These are phyloP conservation scores for Crithidia brevicula DNA, from an alignment of 208 protist species.

Conservation along the genomic window DNA sequence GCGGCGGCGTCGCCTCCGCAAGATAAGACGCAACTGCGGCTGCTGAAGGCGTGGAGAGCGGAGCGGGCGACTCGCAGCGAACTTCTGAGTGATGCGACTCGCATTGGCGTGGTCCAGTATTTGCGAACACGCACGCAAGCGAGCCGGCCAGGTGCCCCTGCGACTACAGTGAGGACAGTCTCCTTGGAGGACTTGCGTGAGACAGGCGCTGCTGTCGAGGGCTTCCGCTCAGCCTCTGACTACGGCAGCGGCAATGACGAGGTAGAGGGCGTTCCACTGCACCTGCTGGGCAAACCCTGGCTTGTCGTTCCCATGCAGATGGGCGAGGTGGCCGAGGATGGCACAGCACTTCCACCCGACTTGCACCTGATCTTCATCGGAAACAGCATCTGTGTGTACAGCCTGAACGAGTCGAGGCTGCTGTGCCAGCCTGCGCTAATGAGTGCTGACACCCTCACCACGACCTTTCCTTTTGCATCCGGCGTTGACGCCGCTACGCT, in stretches of 20 bases:
- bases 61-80: slow-evolving; percentile 18
- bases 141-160: background rate
- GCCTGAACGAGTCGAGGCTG: slow-evolving; percentile 23
- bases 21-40: background rate
- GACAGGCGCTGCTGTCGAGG: too few species aligned
- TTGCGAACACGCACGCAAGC: slow-evolving; percentile 4
- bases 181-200: background rate
- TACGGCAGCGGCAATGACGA: too few species aligned
- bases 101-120: slow-evolving; percentile 23
- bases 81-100: slow-evolving; percentile 1
- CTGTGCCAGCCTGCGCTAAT: slow-evolving; percentile 43
- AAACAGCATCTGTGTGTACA: slow-evolving; percentile 28
- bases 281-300: slow-evolving; percentile 29
- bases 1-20: background rate
- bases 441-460: slow-evolving; percentile 17
- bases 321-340: background rate
- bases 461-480: slow-evolving; percentile 49
- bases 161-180: background rate
- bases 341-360: background rate
- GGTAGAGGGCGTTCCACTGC: background rate
- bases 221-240: too few species aligned
- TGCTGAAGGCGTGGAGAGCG: slow-evolving; percentile 12
- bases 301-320: slow-evolving; percentile 13
- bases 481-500: slow-evolving; percentile 47
- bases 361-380: slow-evolving; percentile 30